Percentiles rank a stretch among this genome's conserved stretches.
phyloP scores from a whole-genome alignment of 345 rosid genomes.

The Aquilaria malaccensis region DNA sequence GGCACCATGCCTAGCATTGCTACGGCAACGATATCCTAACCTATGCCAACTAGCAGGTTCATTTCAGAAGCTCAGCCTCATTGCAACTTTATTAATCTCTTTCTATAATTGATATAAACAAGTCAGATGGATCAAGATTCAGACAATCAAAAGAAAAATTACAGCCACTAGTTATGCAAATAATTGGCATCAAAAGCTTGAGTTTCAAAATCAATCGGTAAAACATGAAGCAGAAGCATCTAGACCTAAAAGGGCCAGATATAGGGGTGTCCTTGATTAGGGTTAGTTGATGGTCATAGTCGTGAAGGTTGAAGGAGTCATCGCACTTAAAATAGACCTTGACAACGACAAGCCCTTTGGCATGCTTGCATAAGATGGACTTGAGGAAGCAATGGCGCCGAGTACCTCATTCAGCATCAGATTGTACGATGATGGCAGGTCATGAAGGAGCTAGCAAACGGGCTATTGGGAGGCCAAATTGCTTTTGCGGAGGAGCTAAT shows the following conservation, averaged over 20 bases:
- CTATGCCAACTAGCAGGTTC: too few species aligned
- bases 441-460: constrained; percentile 46
- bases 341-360: constrained; percentile 89
- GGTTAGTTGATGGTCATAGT: constrained; percentile 74
- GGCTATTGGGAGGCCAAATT: too few species aligned
- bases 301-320: constrained; percentile 87
- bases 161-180: too few species aligned
- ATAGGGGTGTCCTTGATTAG: constrained; percentile 68
- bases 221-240: neutral
- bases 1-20: too few species aligned
- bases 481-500: too few species aligned
- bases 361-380: constrained; percentile 97
- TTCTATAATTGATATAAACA: constrained; percentile 70
- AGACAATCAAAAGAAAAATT: neutral
- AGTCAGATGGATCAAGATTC: neutral
- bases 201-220: neutral
- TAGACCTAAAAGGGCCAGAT: constrained; percentile 95
- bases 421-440: constrained; percentile 91
- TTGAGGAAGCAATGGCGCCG: constrained; percentile 91
- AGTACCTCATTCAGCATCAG: constrained; percentile 82
- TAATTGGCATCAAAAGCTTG: too few species aligned
- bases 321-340: constrained; percentile 99
- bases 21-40: too few species aligned
- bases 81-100: constrained; percentile 96
- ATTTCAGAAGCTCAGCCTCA: too few species aligned